phyloP scores from a whole-genome alignment of 768 basidiomycete species.

The Royoungia palumana region DNA sequence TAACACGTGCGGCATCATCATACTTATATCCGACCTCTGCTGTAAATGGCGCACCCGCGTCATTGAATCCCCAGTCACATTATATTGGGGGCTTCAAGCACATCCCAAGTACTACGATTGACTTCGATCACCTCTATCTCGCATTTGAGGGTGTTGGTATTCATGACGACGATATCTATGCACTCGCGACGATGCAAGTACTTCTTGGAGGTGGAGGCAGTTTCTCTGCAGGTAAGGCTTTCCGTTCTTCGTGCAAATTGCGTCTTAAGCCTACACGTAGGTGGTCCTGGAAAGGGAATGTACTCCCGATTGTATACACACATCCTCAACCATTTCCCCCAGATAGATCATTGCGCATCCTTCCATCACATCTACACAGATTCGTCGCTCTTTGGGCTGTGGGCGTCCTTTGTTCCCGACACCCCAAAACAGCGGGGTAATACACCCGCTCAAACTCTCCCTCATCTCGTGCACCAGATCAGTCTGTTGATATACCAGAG shows the following conservation, averaged over 20 bases:
- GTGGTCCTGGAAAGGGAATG: constrained; percentile 99
- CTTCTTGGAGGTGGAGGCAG: constrained; percentile 93
- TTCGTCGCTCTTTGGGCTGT: constrained; percentile 88
- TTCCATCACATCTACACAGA: constrained; percentile 99
- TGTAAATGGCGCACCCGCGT: constrained; percentile 4
- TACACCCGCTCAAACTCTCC: constrained; percentile 68
- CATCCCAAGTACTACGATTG: constrained; percentile 54
- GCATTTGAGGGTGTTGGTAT: constrained; percentile 91
- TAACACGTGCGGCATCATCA: constrained; percentile 74
- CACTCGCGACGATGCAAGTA: constrained; percentile 91
- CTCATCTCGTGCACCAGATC: constrained; percentile 85
- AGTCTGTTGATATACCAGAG: constrained; percentile 72
- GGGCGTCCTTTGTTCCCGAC: constrained; percentile 77
- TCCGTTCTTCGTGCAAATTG: neutral
- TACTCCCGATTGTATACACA: constrained; percentile 95
- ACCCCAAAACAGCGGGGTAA: constrained; percentile 54
- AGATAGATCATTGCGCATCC: constrained; percentile 91
- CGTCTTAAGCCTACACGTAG: constrained; percentile 32
- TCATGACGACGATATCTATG: constrained; percentile 88
- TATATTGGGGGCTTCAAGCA: constrained; percentile 87
- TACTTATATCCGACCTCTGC: constrained; percentile 51
- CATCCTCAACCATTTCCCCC: constrained; percentile 91
- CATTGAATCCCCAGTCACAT: constrained; percentile 37
- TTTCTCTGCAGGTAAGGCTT: constrained; percentile 78
- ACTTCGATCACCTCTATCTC: constrained; percentile 92